phyloP scores from a whole-genome alignment of 1,139 yeast species.

The Hemisphaericaspora xylanilytica region DNA sequence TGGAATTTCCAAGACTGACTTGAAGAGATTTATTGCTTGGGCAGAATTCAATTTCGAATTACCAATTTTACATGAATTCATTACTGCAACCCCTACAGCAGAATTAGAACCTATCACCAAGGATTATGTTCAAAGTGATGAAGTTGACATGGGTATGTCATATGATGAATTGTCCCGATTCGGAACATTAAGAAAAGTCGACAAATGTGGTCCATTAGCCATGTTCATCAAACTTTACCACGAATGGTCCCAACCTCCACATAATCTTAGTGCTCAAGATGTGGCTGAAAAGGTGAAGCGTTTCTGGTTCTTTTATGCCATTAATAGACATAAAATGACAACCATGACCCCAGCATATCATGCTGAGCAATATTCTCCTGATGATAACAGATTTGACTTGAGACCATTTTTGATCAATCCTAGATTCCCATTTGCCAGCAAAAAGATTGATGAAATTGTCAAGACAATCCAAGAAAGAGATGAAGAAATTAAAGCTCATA shows the following conservation, averaged over 20 bases:
- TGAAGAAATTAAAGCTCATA: conserved; percentile 22
- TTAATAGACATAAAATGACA: conserved; percentile 95
- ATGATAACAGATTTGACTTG: conserved; percentile 92
- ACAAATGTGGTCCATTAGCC: conserved; percentile 93
- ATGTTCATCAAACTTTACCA: conserved; percentile 89
- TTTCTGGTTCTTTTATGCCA: conserved; percentile 89
- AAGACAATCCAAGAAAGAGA: conserved; percentile 44
- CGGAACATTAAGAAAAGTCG: conserved; percentile 89
- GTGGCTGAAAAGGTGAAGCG: conserved; percentile 90
- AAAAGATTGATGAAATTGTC: conserved; percentile 79
- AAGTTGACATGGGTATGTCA: conserved; percentile 97
- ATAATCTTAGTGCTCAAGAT: conserved; percentile 68
- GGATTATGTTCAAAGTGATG: conserved; percentile 91
- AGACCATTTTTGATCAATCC: conserved; percentile 93
- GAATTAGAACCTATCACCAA: conserved; percentile 95
- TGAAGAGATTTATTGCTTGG: conserved; percentile 80
- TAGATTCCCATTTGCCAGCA: conserved; percentile 85
- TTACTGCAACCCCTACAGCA: conserved; percentile 94
- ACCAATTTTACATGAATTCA: conserved; percentile 74
- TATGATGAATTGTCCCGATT: conserved; percentile 89
- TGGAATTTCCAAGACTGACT: conserved; percentile 90
- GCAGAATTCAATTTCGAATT: conserved; percentile 66
- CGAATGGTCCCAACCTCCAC: conserved; percentile 79
- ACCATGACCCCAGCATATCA: conserved; percentile 95
- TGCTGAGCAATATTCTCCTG: conserved; percentile 97